Conservation (phyloP, 1,284 basidiomycete genomes). For the Austroboletus novae-zelandiae region DNA sequence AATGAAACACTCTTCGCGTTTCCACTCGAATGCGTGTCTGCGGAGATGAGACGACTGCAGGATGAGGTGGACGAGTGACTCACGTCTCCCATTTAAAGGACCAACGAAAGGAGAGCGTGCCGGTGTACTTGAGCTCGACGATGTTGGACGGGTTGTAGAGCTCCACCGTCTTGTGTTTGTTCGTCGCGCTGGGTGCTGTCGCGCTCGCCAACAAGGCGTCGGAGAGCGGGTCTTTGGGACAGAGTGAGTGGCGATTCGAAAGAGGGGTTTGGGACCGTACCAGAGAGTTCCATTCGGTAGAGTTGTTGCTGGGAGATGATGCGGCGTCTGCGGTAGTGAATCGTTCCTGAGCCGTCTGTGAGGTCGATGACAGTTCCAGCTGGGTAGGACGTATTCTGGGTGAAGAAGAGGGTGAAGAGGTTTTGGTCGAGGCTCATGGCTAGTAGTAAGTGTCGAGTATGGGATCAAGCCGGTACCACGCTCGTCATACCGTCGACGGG, state of each 20-base stretch:
- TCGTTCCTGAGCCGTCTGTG: conserved; percentile 55
- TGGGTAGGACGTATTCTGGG: conserved; percentile 54
- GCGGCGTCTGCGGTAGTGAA: conserved; percentile 70
- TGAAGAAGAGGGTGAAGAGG: conserved; percentile 71
- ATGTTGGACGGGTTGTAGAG: conserved; percentile 70
- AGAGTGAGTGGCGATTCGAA: not conserved
- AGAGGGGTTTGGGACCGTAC: conserved; percentile 37
- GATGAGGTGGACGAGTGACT: conserved; percentile 28
- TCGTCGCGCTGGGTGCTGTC: conserved; percentile 58
- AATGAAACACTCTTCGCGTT: conserved; percentile 76
- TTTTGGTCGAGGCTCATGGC: conserved; percentile 81
- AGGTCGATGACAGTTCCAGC: conserved; percentile 57
- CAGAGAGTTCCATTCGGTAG: conserved; percentile 65
- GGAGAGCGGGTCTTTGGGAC: conserved; percentile 57
- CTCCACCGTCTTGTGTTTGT: conserved; percentile 71
- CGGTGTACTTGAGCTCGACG: conserved; percentile 71
- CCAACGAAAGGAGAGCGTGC: conserved; percentile 75
- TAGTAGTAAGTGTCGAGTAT: too few relatives aligned
- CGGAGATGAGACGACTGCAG: not conserved
- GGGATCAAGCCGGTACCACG: not conserved
- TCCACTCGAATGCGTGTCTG: conserved; percentile 83
- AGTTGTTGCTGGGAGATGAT: conserved; percentile 39
- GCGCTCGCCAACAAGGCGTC: conserved; percentile 64
- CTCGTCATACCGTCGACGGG: not conserved
- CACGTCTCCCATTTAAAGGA: conserved; percentile 79